Evolutionary conservation across 2,329 filamentous ascomycete species (phyloP).

Genomic region (Penicillium sp.): DNA sequence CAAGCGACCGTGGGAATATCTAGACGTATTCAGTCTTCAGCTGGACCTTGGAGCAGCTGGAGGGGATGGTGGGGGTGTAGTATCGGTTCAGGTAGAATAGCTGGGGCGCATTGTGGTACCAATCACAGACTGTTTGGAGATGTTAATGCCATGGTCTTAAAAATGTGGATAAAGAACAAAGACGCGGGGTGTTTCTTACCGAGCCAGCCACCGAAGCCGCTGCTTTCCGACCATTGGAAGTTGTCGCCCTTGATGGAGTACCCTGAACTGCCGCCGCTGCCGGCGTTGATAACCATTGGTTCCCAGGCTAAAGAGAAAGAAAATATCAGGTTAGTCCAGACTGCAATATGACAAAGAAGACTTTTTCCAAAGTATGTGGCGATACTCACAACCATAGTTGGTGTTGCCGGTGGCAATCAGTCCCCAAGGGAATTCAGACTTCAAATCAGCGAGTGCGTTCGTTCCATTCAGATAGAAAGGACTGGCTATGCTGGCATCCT

Average conservation of each 20-base stretch:
- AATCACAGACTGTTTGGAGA: conserved; percentile 38
- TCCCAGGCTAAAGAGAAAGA: conserved; percentile 36
- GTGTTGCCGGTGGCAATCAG: conserved; percentile 26
- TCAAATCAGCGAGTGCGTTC: conserved; percentile 31
- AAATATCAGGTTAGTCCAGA: not conserved
- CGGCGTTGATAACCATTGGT: conserved; percentile 37
- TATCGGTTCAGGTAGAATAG: conserved; percentile 39
- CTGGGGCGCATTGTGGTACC: conserved; percentile 42
- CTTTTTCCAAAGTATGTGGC: not conserved
- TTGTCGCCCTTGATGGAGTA: conserved; percentile 33
- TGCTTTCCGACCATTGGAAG: conserved; percentile 30
- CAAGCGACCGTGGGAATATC: conserved; percentile 12
- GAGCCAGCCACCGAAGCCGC: conserved; percentile 42
- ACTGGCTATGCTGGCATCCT: conserved; percentile 24
- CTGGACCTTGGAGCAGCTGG: conserved; percentile 37
- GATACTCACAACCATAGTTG: conserved; percentile 39
- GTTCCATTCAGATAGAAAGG: conserved; percentile 38
- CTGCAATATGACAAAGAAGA: not conserved
- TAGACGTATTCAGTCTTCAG: conserved; percentile 29
- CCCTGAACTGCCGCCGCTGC: conserved; percentile 26
- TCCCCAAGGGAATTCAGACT: conserved; percentile 35
- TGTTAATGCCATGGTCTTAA: conserved; percentile 3
- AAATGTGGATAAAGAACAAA: not conserved
- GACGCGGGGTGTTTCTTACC: conserved; percentile 28
- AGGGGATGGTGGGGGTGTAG: conserved; percentile 27